phyloP scores from a whole-genome alignment of 257 asterid species.

The Solanum rostratum region DNA sequence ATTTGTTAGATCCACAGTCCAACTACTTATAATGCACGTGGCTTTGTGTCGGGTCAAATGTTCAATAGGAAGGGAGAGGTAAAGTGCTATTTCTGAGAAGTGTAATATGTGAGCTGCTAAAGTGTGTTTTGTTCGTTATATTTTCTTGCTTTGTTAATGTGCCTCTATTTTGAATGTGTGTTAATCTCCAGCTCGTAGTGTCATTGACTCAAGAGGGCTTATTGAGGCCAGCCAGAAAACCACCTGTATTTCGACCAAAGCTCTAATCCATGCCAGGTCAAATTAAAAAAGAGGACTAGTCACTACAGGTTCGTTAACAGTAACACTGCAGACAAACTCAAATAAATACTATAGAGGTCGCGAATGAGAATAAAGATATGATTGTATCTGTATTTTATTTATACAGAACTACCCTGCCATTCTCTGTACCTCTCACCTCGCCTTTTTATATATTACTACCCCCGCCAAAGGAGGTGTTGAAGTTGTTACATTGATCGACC shows the following conservation, averaged over 20 bases:
- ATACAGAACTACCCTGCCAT: neutral
- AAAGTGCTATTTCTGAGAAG: neutral
- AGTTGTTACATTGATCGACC: neutral
- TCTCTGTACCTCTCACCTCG: neutral
- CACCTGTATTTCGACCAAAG: conserved; percentile 33
- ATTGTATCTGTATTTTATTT: neutral
- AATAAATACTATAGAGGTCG: neutral
- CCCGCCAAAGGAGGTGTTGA: neutral
- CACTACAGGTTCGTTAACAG: neutral
- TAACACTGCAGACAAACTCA: neutral
- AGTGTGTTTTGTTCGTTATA: neutral
- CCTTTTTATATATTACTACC: neutral
- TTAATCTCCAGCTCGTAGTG: conserved; percentile 46
- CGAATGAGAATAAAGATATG: neutral
- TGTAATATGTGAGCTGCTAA: neutral
- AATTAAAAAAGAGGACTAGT: neutral
- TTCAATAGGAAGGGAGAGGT: conserved; percentile 85
- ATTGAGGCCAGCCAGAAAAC: conserved; percentile 32
- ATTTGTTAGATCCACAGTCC: conserved; percentile 61
- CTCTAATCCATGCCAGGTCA: conserved; percentile 14
- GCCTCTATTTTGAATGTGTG: neutral
- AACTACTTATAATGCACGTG: conserved; percentile 69
- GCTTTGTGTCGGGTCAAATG: conserved; percentile 75
- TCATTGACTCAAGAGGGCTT: conserved; percentile 88
- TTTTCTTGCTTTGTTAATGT: neutral